phyloP scores from a whole-genome alignment of 2,329 filamentous ascomycete genomes.

The Byssothecium circinans region DNA sequence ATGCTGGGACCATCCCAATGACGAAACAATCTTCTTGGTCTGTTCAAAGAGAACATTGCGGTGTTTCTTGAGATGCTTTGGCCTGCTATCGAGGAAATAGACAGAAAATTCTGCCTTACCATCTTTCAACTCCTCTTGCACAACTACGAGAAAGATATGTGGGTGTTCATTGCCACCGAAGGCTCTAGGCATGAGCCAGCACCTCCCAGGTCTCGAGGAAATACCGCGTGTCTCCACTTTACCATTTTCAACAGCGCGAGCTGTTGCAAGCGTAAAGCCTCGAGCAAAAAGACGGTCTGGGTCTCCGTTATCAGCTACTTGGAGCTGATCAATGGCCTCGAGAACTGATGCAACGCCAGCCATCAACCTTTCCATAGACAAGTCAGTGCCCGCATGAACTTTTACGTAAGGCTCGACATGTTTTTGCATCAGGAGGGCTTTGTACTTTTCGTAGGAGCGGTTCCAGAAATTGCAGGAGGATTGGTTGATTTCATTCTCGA shows the following conservation, averaged over 20 bases:
- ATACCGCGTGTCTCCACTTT: not conserved
- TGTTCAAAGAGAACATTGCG: not conserved
- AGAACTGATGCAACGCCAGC: not conserved
- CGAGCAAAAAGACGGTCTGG: slow-evolving; percentile 1
- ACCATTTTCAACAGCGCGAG: not conserved
- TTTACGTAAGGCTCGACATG: too few species aligned
- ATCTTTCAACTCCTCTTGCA: slow-evolving; percentile 6
- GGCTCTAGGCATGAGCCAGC: slow-evolving; percentile 14
- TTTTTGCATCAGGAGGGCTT: too few species aligned
- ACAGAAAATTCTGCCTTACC: slow-evolving; percentile 1
- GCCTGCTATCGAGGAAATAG: slow-evolving; percentile 10
- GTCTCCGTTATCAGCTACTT: not conserved
- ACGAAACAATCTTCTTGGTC: not conserved
- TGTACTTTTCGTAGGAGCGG: too few species aligned
- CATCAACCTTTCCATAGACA: not conserved
- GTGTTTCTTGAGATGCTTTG: not conserved
- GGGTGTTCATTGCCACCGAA: not conserved
- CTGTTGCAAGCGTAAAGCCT: slow-evolving; percentile 10
- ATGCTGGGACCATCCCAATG: slow-evolving; percentile 5
- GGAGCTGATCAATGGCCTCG: slow-evolving; percentile 11
- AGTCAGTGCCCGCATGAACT: too few species aligned
- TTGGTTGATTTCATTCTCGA: too few species aligned
- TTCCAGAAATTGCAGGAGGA: too few species aligned
- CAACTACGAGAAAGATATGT: slow-evolving; percentile 11
- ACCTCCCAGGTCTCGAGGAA: slow-evolving; percentile 8